Evolutionary conservation across 176 grass and related monocot species (phyloP).

Genomic region (Zea mays): DNA sequence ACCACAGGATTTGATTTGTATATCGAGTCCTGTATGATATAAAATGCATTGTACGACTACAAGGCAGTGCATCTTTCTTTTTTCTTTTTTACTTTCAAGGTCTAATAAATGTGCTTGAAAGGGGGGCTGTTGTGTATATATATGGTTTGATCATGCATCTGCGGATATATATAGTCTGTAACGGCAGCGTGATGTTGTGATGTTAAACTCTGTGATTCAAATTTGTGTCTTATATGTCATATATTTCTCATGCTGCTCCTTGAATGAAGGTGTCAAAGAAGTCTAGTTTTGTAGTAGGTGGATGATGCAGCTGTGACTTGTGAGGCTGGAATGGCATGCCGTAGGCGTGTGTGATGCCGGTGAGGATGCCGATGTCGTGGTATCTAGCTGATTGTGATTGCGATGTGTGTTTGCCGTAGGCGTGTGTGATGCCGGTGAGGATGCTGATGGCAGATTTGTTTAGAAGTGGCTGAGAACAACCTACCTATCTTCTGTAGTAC

Average conservation of each 20-base stretch:
- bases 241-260: background rate
- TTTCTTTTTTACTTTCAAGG: no score
- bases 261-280: background rate
- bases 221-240: background rate
- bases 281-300: constrained; percentile 2
- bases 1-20: no score
- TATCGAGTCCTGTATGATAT: no score
- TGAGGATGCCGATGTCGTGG: background rate
- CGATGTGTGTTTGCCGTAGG: background rate
- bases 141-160: no score
- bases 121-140: no score
- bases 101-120: no score
- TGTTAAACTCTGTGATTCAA: background rate
- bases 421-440: no score
- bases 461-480: no score
- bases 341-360: background rate
- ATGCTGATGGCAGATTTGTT: background rate
- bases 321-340: constrained; percentile 15
- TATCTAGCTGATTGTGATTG: background rate
- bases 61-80: no score
- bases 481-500: no score
- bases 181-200: background rate
- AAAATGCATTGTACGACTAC: no score
- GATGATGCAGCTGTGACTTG: background rate
- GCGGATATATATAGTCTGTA: no score